Percentiles rank a stretch among this genome's conserved stretches.
phyloP scores from a whole-genome alignment of 495 filamentous ascomycete species.

The Podospora fimiseda region DNA sequence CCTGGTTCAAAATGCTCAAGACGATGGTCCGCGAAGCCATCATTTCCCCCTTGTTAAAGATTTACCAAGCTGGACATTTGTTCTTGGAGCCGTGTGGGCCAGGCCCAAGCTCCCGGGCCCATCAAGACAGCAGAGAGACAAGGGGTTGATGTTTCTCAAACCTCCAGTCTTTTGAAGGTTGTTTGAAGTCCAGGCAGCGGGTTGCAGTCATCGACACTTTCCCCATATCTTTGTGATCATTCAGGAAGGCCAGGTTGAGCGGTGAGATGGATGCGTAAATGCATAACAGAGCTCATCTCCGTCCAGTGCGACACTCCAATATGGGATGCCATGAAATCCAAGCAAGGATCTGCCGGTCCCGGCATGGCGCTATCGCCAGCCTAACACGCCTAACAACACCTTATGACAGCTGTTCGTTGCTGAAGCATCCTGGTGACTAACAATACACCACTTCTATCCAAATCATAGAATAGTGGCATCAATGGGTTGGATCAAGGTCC shows the following conservation, averaged over 20 bases:
- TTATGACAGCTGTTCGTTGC: background rate
- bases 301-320: background rate
- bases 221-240: background rate
- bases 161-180: background rate
- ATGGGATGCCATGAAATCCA: background rate
- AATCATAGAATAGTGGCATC: too few relatives aligned
- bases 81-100: background rate
- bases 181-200: background rate
- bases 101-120: slow-evolving; percentile 2
- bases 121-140: background rate
- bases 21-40: too few relatives aligned
- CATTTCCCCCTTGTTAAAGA: too few relatives aligned
- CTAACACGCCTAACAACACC: background rate
- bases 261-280: background rate
- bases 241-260: background rate
- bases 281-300: background rate
- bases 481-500: too few relatives aligned
- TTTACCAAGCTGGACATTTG: too few relatives aligned
- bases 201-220: background rate
- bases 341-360: background rate
- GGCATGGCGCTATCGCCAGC: background rate
- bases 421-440: background rate
- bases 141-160: slow-evolving; percentile 4
- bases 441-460: too few relatives aligned
- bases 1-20: too few relatives aligned